Conservation (phyloP, 2,329 filamentous ascomycete species). For the Harringtonia lauricola region DNA sequence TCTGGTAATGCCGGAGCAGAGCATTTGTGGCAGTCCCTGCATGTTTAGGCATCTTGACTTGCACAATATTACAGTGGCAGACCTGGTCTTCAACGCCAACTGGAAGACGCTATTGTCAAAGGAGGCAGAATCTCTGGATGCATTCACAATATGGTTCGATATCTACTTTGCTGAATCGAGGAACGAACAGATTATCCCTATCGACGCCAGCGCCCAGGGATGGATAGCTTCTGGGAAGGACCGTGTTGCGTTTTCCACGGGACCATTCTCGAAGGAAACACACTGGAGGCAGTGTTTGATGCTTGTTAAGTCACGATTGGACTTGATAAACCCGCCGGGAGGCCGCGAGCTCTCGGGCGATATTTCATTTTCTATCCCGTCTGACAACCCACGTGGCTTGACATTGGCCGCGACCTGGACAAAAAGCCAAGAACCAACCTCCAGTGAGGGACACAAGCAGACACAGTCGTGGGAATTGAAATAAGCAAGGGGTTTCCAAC, state of each 20-base stretch:
- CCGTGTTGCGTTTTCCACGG: conserved; percentile 79
- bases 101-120: conserved; percentile 53
- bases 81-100: conserved; percentile 63
- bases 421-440: conserved; percentile 25
- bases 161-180: conserved; percentile 70
- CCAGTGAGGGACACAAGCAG: neutral
- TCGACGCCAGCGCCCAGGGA: conserved; percentile 44
- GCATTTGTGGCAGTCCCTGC: conserved; percentile 46
- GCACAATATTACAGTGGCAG: conserved; percentile 57
- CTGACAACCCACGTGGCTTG: conserved; percentile 58
- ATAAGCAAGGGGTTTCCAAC: neutral
- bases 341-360: conserved; percentile 52
- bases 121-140: conserved; percentile 64
- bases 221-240: conserved; percentile 50
- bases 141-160: conserved; percentile 88
- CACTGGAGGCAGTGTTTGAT: conserved; percentile 86
- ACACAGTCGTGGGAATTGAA: conserved; percentile 34
- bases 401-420: conserved; percentile 55
- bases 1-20: conserved; percentile 52
- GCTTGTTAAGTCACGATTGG: conserved; percentile 50
- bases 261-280: conserved; percentile 63
- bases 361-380: conserved; percentile 58
- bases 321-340: conserved; percentile 33
- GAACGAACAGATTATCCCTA: conserved; percentile 35
- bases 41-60: conserved; percentile 69